Evolutionary conservation across 257 asterid genomes (phyloP), one percentile per base, ranked within the genome.

Genomic region (Penstemon davidsonii): DNA sequence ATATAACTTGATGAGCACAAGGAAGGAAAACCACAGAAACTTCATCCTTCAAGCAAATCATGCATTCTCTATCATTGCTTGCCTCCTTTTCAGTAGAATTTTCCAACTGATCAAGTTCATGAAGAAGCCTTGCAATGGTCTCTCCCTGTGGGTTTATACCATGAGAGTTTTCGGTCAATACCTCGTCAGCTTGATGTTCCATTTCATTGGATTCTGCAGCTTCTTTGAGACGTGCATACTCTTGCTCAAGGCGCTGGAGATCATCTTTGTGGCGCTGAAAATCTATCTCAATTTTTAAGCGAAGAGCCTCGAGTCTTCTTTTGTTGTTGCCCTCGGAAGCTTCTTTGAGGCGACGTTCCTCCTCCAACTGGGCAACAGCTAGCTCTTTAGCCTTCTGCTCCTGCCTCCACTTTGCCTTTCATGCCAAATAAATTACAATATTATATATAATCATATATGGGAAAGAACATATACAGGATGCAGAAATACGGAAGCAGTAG

Each of bases 21-120:
- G 99, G 99, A 15, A 93, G 95, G 64, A 90, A 93, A 39, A 93
- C 96, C 0, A 93, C 88, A 7, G 96, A 93, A n/a, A 87, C 95
- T 76, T 90, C 97, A 40, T 88, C 92, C 68, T 84, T 87, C 85
- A 47, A 74, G 90, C 99, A 93, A 68, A 90, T 55, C 73, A 85
- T 73, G 83, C 98, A 92, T 18, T 81, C 84, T 76, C 97, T 81
- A 56, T 88, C 86, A 60, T 74, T 74, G 77, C 66, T 72, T 9
- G 42, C 85, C 81, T 77, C 82, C 63, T 81, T 83, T 59, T 76
- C 83, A 6, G 70, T 62, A 45, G 83, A 75, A 73, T 84, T 77
- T 55, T 88, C 90, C 45, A 81, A 50, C 18, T 61, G 65, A 65
- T 84, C 88, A 3, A 85, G 81, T 69, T 88, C 89, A 55, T 79